Conservation (phyloP, 768 basidiomycete genomes). For the Kwoniella sp. region DNA sequence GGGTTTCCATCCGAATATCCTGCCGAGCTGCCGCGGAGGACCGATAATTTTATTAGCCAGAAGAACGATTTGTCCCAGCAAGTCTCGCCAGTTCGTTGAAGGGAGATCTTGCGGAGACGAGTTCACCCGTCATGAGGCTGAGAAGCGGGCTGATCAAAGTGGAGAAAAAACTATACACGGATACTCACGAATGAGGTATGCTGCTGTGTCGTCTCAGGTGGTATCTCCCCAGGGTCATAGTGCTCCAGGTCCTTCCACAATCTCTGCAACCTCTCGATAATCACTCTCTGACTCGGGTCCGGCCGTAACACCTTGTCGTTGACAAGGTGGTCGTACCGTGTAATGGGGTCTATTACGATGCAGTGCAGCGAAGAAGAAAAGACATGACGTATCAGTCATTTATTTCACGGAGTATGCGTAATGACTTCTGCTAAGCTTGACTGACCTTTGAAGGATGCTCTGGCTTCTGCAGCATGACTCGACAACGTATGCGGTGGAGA, state of each 20-base stretch:
- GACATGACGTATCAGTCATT: not conserved
- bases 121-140: too few relatives aligned
- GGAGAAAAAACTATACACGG: too few relatives aligned
- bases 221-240: slow-evolving; percentile 72
- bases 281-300: slow-evolving; percentile 81
- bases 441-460: slow-evolving; percentile 39
- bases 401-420: not conserved
- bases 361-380: not conserved
- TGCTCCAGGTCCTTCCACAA: slow-evolving; percentile 70
- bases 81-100: too few relatives aligned
- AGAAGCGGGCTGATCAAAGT: too few relatives aligned
- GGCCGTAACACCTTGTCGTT: slow-evolving; percentile 64
- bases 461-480: slow-evolving; percentile 27
- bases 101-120: too few relatives aligned
- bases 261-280: slow-evolving; percentile 77
- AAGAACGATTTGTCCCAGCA: too few relatives aligned
- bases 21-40: slow-evolving; percentile 39
- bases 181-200: slow-evolving; percentile 45
- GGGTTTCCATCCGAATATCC: slow-evolving; percentile 30
- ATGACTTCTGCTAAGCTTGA: too few relatives aligned
- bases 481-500: slow-evolving; percentile 12
- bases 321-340: slow-evolving; percentile 62
- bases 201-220: slow-evolving; percentile 45
- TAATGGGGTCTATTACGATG: slow-evolving; percentile 41
- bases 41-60: too few relatives aligned